Evolutionary conservation across 1,139 yeast genomes (phyloP).

Genomic region (Magnusiomyces tetraspermus): DNA sequence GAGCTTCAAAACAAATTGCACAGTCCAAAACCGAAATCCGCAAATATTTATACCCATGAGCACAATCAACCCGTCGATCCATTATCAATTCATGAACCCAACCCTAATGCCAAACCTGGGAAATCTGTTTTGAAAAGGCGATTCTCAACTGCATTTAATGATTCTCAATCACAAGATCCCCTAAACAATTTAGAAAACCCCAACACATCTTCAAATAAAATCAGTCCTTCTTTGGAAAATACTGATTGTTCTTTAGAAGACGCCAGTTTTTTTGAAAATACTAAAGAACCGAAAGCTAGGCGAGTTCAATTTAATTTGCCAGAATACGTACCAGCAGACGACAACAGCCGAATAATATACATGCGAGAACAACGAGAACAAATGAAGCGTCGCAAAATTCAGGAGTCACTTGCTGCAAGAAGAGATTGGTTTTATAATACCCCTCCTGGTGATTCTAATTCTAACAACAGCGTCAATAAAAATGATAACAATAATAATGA

Average conservation of each 20-base stretch:
- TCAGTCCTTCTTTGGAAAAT: background rate
- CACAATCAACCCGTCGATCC: no score
- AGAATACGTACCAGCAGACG: background rate
- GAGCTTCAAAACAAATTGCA: no score
- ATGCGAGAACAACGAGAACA: background rate
- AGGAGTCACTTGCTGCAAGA: background rate
- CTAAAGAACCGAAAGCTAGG: background rate
- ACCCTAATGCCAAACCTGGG: background rate
- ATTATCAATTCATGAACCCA: background rate
- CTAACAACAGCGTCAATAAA: background rate
- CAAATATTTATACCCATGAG: no score
- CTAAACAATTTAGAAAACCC: background rate
- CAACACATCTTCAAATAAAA: background rate
- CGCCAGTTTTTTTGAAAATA: background rate
- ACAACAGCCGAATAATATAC: background rate
- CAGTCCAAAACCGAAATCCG: no score
- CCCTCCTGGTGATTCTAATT: no score
- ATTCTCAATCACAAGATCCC: background rate
- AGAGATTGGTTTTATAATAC: no score
- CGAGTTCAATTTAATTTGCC: background rate
- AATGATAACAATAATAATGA: background rate
- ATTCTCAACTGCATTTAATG: background rate
- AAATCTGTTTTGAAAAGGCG: background rate
- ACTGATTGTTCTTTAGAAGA: no score
- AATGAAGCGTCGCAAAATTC: background rate